Evolutionary conservation across 768 basidiomycete genomes (phyloP).

Genomic region (Cystobasidium onofrii): DNA sequence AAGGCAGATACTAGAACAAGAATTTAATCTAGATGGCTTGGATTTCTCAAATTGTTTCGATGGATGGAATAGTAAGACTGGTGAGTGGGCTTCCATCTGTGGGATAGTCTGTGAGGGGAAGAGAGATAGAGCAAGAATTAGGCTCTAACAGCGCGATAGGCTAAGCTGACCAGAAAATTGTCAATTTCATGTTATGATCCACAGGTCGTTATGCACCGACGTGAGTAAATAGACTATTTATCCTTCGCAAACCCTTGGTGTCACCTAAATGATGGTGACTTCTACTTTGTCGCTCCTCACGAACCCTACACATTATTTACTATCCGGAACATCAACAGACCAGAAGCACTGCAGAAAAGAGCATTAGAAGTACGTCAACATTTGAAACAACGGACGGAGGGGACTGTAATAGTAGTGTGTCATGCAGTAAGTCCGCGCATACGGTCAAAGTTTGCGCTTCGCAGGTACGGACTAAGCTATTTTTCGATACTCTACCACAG

Average conservation of each 20-base stretch:
- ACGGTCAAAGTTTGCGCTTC: too few species aligned
- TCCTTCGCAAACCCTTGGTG: too few species aligned
- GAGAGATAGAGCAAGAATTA: too few species aligned
- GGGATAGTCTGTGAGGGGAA: too few species aligned
- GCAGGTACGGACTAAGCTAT: too few species aligned
- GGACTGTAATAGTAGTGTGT: neutral
- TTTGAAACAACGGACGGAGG: neutral
- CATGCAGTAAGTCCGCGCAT: slow-evolving; percentile 12
- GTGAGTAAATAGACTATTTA: neutral
- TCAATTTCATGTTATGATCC: too few species aligned
- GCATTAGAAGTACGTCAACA: slow-evolving; percentile 8
- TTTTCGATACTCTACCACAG: neutral
- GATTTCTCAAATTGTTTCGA: slow-evolving; percentile 13
- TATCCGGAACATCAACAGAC: neutral
- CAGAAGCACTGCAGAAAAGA: neutral
- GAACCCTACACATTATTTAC: too few species aligned
- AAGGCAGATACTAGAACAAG: neutral
- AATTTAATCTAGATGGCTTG: neutral
- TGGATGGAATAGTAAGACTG: slow-evolving; percentile 3
- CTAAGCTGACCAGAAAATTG: too few species aligned
- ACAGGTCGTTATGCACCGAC: neutral
- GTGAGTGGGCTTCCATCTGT: too few species aligned
- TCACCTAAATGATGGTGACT: too few species aligned
- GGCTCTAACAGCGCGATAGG: too few species aligned
- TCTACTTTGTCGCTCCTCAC: too few species aligned